Conservation (phyloP, 805 yeast genomes). For the Lachancea sp. region DNA sequence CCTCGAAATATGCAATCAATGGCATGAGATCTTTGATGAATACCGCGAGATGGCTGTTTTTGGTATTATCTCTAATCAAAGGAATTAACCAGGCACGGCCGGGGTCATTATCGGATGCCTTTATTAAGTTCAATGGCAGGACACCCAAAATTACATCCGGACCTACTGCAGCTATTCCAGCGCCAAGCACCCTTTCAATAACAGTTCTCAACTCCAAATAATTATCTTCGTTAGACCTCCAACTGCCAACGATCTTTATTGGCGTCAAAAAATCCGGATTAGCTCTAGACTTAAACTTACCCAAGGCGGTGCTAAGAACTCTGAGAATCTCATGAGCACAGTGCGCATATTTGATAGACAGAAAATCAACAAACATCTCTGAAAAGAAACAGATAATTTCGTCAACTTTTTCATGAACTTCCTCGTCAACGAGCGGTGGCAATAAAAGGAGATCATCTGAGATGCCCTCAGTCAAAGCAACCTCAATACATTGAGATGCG, state of each 20-base stretch:
- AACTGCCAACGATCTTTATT: conserved; percentile 68
- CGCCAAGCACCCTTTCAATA: conserved; percentile 73
- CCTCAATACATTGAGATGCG: conserved; percentile 82
- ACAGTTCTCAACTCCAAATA: conserved; percentile 55
- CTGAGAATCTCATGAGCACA: conserved; percentile 72
- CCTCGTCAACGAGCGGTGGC: conserved; percentile 44
- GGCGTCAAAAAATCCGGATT: conserved; percentile 66
- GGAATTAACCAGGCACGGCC: conserved; percentile 97
- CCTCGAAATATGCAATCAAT: conserved; percentile 46
- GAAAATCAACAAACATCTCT: conserved; percentile 49
- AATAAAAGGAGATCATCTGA: conserved; percentile 52
- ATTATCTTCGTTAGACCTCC: conserved; percentile 74
- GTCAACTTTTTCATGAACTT: conserved; percentile 51
- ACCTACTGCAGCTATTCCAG: conserved; percentile 75
- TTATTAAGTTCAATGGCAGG: conserved; percentile 72
- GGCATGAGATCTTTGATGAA: conserved; percentile 66
- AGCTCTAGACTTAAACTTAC: conserved; percentile 55
- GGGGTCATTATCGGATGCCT: conserved; percentile 44
- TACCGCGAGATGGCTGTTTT: conserved; percentile 59
- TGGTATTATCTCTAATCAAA: conserved; percentile 76
- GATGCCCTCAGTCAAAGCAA: conserved; percentile 62
- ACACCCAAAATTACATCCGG: conserved; percentile 72
- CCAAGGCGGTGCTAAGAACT: conserved; percentile 54
- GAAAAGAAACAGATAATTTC: conserved; percentile 47
- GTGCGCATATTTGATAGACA: conserved; percentile 67